These are phyloP conservation scores for Terfezia claveryi DNA, from an alignment of 495 filamentous ascomycete species.

Conservation along the genomic window DNA sequence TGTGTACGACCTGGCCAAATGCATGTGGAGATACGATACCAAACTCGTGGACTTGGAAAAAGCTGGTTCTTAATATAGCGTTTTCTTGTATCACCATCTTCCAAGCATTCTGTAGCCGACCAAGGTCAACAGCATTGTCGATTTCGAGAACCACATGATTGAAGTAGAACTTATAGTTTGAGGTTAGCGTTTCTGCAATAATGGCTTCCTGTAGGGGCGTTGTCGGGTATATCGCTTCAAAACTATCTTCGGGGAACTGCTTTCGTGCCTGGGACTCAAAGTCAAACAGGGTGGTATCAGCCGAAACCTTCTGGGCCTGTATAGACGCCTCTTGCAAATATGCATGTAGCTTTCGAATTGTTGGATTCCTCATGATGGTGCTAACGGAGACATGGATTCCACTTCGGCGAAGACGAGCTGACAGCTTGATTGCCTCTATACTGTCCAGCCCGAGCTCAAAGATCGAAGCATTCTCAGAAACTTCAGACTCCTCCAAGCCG, in stretches of 20 bases:
- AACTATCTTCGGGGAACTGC: conserved; percentile 16
- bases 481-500: conserved; percentile 24
- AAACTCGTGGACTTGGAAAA: conserved; percentile 38
- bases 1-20: conserved; percentile 44
- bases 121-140: conserved; percentile 26
- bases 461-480: conserved; percentile 34
- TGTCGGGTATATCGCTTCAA: conserved; percentile 36
- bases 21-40: conserved; percentile 21
- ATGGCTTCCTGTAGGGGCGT: conserved; percentile 69
- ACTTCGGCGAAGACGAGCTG: conserved; percentile 36
- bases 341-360: conserved; percentile 31
- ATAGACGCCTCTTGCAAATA: conserved; percentile 3
- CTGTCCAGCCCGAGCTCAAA: conserved; percentile 46
- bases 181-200: conserved; percentile 49
- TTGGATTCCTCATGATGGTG: conserved; percentile 44
- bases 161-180: conserved; percentile 48
- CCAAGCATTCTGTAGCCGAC: conserved; percentile 37
- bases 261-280: conserved; percentile 20
- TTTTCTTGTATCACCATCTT: conserved; percentile 30
- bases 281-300: conserved; percentile 10
- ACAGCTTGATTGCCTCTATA: conserved; percentile 46
- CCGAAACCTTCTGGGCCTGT: background rate
- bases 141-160: conserved; percentile 51
- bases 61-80: conserved; percentile 55
- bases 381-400: conserved; percentile 42